A percentile compares a stretch with the other conserved stretches of the same genome.
phyloP scores from a whole-genome alignment of 1,284 basidiomycete species.

The Mycosarcoma maydis region DNA sequence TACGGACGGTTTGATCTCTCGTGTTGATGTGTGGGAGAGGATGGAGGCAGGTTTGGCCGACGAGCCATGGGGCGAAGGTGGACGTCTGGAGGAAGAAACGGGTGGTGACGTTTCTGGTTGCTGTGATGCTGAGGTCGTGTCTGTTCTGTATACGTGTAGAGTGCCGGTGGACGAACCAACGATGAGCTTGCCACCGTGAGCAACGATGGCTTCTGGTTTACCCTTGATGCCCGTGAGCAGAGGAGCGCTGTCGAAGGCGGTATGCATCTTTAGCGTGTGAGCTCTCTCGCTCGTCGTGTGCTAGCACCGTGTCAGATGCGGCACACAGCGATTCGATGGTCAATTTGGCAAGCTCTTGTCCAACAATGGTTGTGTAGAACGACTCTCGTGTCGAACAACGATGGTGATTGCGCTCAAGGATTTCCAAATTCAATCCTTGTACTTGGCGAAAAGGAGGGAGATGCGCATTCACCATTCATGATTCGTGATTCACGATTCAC shows the following conservation, averaged over 20 bases:
- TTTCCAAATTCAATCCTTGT: too few species aligned
- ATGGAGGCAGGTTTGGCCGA: constrained; percentile 22
- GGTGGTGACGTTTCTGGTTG: constrained; percentile 6
- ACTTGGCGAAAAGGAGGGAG: too few species aligned
- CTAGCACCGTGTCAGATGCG: too few species aligned
- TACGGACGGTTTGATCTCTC: background rate
- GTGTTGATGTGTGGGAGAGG: constrained; percentile 11
- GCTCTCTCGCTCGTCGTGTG: background rate
- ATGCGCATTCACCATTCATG: too few species aligned
- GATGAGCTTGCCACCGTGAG: constrained; percentile 53
- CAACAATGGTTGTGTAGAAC: too few species aligned
- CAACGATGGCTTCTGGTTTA: constrained; percentile 42
- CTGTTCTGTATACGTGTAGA: constrained; percentile 37
- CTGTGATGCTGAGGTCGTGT: constrained; percentile 1
- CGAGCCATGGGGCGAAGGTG: constrained; percentile 11
- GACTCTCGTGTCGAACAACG: too few species aligned
- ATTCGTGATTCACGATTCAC: too few species aligned
- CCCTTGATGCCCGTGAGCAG: constrained; percentile 43
- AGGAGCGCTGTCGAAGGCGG: constrained; percentile 45
- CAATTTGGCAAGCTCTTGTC: too few species aligned
- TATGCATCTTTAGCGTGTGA: constrained; percentile 30
- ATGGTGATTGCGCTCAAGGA: too few species aligned
- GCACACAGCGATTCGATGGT: too few species aligned
- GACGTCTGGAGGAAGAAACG: constrained; percentile 3
- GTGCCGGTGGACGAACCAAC: constrained; percentile 49